phyloP scores from a whole-genome alignment of 371 early-diverging fungal species.

The Chytridiales sp. region DNA sequence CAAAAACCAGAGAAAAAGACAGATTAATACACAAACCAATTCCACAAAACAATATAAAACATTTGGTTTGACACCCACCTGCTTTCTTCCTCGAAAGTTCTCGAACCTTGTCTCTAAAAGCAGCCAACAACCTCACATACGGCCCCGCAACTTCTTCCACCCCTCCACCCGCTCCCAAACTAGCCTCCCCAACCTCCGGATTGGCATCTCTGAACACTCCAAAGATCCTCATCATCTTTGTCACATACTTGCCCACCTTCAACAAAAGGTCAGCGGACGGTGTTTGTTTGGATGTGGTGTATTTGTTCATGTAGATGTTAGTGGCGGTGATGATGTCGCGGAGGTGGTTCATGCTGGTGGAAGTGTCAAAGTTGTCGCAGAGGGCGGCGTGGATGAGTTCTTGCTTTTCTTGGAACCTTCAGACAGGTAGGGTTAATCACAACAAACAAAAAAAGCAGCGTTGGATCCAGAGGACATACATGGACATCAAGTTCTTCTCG shows the following conservation, averaged over 20 bases:
- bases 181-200: constrained; percentile 33
- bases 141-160: constrained; percentile 76
- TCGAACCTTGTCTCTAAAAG: constrained; percentile 88
- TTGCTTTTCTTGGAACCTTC: constrained; percentile 16
- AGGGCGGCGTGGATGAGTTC: constrained; percentile 76
- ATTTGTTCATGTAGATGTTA: constrained; percentile 74
- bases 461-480: constrained; percentile 35
- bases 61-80: constrained; percentile 25
- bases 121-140: constrained; percentile 73
- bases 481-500: constrained; percentile 62
- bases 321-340: constrained; percentile 75
- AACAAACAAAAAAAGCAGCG: constrained; percentile 15
- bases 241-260: constrained; percentile 81
- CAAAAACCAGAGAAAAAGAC: neutral
- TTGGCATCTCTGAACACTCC: constrained; percentile 66
- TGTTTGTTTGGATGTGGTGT: constrained; percentile 33
- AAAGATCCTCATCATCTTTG: constrained; percentile 66
- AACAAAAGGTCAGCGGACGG: constrained; percentile 64
- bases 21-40: neutral
- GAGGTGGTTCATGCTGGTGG: constrained; percentile 76
- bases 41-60: neutral
- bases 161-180: constrained; percentile 15
- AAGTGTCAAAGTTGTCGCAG: constrained; percentile 94
- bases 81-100: constrained; percentile 60
- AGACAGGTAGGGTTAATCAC: neutral